Evolutionary conservation across 2,329 filamentous ascomycete species (phyloP).

Genomic region (Ascosphaera apis): DNA sequence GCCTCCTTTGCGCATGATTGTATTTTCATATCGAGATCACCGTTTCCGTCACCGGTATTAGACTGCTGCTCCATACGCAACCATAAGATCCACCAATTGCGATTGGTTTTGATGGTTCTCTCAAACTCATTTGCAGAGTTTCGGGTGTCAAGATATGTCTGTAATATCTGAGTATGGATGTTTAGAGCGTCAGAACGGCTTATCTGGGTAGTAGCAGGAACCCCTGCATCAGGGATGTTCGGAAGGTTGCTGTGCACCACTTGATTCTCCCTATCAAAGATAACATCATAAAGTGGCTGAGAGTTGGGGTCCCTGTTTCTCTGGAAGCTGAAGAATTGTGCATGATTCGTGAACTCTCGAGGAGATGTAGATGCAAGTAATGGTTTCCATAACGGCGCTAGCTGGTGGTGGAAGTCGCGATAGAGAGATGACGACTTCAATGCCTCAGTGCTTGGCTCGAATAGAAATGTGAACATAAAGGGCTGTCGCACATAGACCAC

Average conservation of each 20-base stretch:
- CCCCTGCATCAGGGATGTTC: conserved; percentile 35
- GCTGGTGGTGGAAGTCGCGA: conserved; percentile 24
- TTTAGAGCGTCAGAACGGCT: conserved; percentile 36
- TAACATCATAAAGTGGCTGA: conserved; percentile 33
- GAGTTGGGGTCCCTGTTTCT: conserved; percentile 10
- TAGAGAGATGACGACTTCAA: conserved; percentile 23
- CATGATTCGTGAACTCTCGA: conserved; percentile 11
- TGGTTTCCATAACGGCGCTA: conserved; percentile 24
- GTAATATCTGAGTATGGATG: conserved; percentile 36
- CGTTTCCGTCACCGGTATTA: conserved; percentile 2
- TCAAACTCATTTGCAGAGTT: conserved; percentile 28
- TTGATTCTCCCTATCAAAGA: conserved; percentile 34
- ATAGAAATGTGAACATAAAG: conserved; percentile 29
- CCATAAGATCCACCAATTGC: conserved; percentile 48
- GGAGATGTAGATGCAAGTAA: conserved; percentile 24
- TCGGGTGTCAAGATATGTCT: conserved; percentile 30
- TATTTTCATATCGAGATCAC: conserved; percentile 1
- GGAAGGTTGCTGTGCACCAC: conserved; percentile 39
- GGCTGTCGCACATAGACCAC: conserved; percentile 14
- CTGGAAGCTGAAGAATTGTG: conserved; percentile 14
- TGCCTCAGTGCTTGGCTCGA: conserved; percentile 19
- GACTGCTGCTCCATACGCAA: conserved; percentile 24
- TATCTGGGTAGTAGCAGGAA: conserved; percentile 14
- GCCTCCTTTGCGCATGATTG: conserved; percentile 14
- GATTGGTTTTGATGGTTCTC: conserved; percentile 36